Base-by-base conservation (phyloP, 257 asterid genomes). In the Linaria vulgaris region DNA sequence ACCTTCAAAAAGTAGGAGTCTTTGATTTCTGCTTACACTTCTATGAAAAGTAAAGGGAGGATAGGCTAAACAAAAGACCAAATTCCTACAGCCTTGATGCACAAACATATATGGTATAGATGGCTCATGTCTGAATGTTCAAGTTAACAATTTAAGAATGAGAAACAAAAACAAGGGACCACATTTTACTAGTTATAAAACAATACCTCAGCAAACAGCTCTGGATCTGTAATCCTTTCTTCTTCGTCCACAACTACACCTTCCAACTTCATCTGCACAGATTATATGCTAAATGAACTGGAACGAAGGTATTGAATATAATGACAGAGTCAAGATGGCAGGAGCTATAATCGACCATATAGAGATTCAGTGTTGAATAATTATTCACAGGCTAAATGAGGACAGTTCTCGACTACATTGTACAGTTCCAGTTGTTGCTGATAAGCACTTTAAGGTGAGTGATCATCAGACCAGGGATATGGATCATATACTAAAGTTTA, bases 181-280 rank as follows among this genome's bases (percentile, higher is more conserved):
- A 66, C 7, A 14, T 52, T 31, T 24, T 25, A 25, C 62, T 68
- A 44, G 59, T 55, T 30, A 14, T n/a, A 44, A n/a, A 44, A 64
- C 6, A 53, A 63, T 76, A 92, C 99, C 99, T 92, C 99, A 16
- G 90, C 83, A 16, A 92, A 88, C 50, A 92, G 67, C 72, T 89
- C 90, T 0, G 82, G 86, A 50, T 89, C 97, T 17, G 90, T 69
- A 64, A 92, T 79, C 74, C 88, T 79, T 75, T 83, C 97, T 74
- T 92, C 97, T 73, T 79, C 94, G 67, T 89, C 96, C 65, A 82
- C 81, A 70, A 72, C 77, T 59, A 79, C 56, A 13, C 90, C 95
- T 80, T 85, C 90, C 76, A 89, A 77, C 80, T 82, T 87, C 75
- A 85, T 37, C 99, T 92, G 60, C 64, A 70, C 31, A 62, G 1